Evolutionary conservation across 352 stramenopile genomes (phyloP), one percentile per base, ranked within the genome.

Genomic region (Thraustotheca clavata): DNA sequence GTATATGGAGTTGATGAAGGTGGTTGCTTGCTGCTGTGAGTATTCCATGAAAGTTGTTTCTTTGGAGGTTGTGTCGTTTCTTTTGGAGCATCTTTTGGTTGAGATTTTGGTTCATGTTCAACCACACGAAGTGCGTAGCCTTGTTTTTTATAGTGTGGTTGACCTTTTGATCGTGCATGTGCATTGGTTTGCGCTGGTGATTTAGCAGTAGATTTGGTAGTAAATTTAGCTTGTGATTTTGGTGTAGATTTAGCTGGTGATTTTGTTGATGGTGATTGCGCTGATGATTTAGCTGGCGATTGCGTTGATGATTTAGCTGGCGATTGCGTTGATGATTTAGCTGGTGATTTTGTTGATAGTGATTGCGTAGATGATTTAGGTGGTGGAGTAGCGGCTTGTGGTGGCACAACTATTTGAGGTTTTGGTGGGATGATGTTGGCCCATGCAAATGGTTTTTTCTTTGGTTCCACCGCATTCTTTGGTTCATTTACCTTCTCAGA

Each of bases 351-450:
- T 4, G 39, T 47, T 24, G 39, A 24, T 2, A 24, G 22, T 47
- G 39, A n/a, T 4, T n/a, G 39, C 39, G 22, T 47, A 24, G 39
- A 47, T 4, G 2, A 27, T 4, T n/a, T 24, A 4, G n/a, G 22
- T 4, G 39, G 4, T 47, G 39, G 39, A 27, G 39, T 47, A 27
- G 39, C 39, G 27, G 39, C n/a, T 24, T 59, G 26, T 49, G 1
- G 49, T 34, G n/a, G n/a, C 14, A 12, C 31, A n/a, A 11, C 31
- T 9, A n/a, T 8, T 8, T 70, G 40, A 33, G 55, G 65, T 33
- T 50, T 50, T 41, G 72, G 59, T 57, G 47, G 60, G 39, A 32
- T 34, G 11, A 65, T 38, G 16, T 68, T 69, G 55, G 62, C 67
- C 68, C 35, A 61, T n/a, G 49, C 38, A 32, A 66, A 34, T 16